These are phyloP conservation scores for Solanum boliviense DNA, from an alignment of 257 asterid genomes.

Conservation along the genomic window DNA sequence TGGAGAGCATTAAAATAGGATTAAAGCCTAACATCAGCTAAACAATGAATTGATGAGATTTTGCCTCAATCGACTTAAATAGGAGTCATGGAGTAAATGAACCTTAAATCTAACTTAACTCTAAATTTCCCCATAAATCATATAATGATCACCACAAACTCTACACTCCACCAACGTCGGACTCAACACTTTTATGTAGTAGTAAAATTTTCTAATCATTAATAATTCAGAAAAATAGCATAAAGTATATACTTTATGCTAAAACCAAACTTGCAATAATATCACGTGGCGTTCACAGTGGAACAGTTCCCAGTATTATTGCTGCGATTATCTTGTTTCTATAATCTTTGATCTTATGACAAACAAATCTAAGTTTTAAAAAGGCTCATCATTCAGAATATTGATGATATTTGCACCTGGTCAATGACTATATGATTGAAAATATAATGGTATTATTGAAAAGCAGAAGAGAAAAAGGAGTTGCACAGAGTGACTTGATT, in stretches of 20 bases:
- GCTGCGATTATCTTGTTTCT: not conserved
- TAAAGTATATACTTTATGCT: not conserved
- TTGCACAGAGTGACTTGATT: not conserved
- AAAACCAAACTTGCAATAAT: not conserved
- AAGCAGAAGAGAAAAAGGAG: not conserved
- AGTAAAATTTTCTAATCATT: not conserved
- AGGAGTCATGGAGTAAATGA: not conserved
- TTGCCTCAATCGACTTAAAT: not conserved
- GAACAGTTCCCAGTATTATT: not conserved
- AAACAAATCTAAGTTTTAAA: not conserved
- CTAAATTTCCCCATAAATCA: too few species aligned
- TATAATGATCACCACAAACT: not conserved
- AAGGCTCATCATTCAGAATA: not conserved
- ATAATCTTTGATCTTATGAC: not conserved
- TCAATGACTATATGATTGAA: not conserved
- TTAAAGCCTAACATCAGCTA: not conserved
- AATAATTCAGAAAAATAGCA: not conserved
- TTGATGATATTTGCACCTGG: not conserved
- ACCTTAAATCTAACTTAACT: too few species aligned
- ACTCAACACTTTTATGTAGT: not conserved
- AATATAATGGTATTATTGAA: not conserved
- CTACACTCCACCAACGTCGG: not conserved
- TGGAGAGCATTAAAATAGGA: too few species aligned
- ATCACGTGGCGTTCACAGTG: not conserved
- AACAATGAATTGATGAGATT: not conserved